Percentiles rank a stretch among this genome's conserved stretches.
phyloP scores from a whole-genome alignment of 148 eudicot species.

The Chenopodium quinoa region DNA sequence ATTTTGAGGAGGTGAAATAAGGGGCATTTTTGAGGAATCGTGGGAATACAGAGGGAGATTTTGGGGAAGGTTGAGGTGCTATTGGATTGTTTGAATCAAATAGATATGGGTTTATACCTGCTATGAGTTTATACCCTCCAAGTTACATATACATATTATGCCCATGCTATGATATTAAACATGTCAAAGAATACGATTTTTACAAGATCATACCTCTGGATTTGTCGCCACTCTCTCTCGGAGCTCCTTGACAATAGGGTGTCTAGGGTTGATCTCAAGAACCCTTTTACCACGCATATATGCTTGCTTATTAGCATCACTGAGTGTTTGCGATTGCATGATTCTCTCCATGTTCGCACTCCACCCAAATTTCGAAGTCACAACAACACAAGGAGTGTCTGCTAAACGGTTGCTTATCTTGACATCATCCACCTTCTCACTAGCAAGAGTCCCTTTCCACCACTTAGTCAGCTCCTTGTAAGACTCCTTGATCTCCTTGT shows the following conservation, averaged over 20 bases:
- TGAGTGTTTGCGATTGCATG: constrained; percentile 89
- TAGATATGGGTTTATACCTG: neutral
- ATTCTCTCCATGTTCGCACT: constrained; percentile 98
- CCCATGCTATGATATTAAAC: neutral
- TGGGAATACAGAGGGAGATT: neutral
- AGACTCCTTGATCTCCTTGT: constrained; percentile 85
- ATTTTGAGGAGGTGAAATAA: too few species aligned
- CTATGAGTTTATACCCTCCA: neutral
- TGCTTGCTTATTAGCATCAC: constrained; percentile 89
- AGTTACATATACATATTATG: too few species aligned
- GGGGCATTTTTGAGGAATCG: too few species aligned
- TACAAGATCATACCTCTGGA: constrained; percentile 60
- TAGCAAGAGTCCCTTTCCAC: constrained; percentile 87
- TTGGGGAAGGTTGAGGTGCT: neutral
- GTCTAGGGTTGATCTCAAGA: constrained; percentile 93
- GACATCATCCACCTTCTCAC: constrained; percentile 89
- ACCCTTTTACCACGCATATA: constrained; percentile 98
- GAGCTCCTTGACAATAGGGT: constrained; percentile 96
- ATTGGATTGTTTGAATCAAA: neutral
- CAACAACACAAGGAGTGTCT: constrained; percentile 94
- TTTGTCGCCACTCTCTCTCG: constrained; percentile 72
- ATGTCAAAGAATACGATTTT: neutral
- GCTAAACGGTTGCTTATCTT: constrained; percentile 97
- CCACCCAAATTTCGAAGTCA: constrained; percentile 96
- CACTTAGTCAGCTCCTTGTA: constrained; percentile 95